Conservation (phyloP, 108 stramenopile genomes). For the Cyclotella choctawhatcheeana region DNA sequence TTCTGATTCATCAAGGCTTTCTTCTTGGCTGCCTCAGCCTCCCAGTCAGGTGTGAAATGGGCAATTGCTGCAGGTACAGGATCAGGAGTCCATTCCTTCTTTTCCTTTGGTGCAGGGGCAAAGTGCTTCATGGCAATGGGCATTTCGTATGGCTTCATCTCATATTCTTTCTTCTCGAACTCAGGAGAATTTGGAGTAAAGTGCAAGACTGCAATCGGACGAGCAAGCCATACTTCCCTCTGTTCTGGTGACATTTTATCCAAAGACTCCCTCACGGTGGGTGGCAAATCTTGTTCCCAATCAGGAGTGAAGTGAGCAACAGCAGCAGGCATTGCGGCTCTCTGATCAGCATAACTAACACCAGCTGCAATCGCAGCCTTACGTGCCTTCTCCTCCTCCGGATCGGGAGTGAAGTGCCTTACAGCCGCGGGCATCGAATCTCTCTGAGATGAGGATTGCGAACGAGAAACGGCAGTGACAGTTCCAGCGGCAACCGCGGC, state of each 20-base stretch:
- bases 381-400: neutral
- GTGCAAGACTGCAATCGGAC: constrained; percentile 8
- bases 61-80: constrained; percentile 4
- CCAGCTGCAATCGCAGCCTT: too few species aligned
- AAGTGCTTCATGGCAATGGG: constrained; percentile 22
- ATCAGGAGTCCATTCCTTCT: constrained; percentile 5
- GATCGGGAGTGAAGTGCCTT: neutral
- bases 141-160: constrained; percentile 1
- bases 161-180: neutral
- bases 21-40: constrained; percentile 13
- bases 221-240: neutral
- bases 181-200: neutral
- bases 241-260: constrained; percentile 10
- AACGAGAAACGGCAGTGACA: neutral
- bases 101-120: constrained; percentile 2
- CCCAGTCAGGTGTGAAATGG: constrained; percentile 10
- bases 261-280: neutral
- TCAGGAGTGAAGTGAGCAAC: constrained; percentile 5
- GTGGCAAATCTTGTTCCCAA: neutral
- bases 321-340: constrained; percentile 13
- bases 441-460: neutral
- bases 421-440: neutral
- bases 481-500: neutral
- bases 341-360: too few species aligned
- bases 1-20: neutral